A percentile compares a stretch with the other conserved stretches of the same genome.
phyloP scores from a whole-genome alignment of 345 rosid genomes.

The Eucalyptus cloeziana region DNA sequence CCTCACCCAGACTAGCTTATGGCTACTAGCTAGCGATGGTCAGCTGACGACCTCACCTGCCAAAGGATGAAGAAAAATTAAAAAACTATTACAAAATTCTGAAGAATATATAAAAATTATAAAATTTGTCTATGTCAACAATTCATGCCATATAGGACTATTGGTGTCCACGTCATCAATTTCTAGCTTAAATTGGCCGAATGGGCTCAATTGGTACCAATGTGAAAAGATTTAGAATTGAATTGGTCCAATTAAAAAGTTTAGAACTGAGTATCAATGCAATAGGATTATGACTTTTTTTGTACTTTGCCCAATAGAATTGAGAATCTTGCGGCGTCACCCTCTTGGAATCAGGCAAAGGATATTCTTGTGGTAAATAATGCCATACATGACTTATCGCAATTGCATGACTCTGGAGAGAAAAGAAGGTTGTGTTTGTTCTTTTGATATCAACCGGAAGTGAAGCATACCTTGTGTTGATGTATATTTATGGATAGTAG shows the following conservation, averaged over 20 bases:
- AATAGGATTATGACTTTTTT: too few species aligned
- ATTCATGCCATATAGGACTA: too few species aligned
- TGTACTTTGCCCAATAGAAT: neutral
- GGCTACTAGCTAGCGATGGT: too few species aligned
- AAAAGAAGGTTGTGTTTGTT: neutral
- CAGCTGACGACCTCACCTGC: rapidly evolving
- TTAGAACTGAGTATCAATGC: rapidly evolving
- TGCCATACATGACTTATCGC: neutral
- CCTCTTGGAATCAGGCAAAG: neutral
- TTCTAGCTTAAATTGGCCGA: rapidly evolving
- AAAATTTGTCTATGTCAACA: rapidly evolving
- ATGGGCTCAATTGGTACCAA: too few species aligned
- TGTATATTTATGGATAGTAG: neutral
- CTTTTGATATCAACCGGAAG: neutral
- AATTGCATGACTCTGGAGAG: neutral
- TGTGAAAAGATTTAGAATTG: rapidly evolving
- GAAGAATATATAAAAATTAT: too few species aligned
- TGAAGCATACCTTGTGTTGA: neutral
- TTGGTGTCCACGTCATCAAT: too few species aligned
- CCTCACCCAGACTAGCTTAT: rapidly evolving
- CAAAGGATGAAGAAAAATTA: too few species aligned
- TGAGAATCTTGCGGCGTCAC: neutral
- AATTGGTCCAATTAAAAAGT: rapidly evolving
- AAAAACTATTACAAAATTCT: rapidly evolving
- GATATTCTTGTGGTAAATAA: neutral